Evolutionary conservation across 345 rosid species (phyloP).

Genomic region (Bruguiera sexangula): DNA sequence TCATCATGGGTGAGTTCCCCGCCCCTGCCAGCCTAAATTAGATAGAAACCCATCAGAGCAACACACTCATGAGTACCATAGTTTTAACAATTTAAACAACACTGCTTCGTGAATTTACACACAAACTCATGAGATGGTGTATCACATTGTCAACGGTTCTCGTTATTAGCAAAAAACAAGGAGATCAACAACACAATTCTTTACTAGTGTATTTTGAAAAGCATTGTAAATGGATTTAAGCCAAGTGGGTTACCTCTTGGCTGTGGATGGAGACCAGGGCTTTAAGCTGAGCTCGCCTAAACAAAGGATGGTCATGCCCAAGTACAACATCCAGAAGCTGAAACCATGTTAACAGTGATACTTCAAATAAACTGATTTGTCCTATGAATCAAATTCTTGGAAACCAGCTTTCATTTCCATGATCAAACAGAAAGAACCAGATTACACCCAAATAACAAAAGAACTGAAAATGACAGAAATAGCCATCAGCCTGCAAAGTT

Average conservation of each 20-base stretch:
- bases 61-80: neutral
- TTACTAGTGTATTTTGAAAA: too few species aligned
- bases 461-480: neutral
- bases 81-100: too few species aligned
- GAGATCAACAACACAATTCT: neutral
- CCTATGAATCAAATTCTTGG: too few species aligned
- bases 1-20: constrained; percentile 34
- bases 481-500: neutral
- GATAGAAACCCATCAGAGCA: neutral
- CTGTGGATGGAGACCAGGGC: constrained; percentile 31
- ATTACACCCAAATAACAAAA: neutral
- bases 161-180: neutral
- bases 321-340: constrained; percentile 27
- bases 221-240: too few species aligned
- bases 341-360: constrained; percentile 6
- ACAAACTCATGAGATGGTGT: too few species aligned
- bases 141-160: neutral
- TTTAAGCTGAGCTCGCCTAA: constrained; percentile 32
- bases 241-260: constrained; percentile 20
- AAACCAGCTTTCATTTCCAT: too few species aligned
- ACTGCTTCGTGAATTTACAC: too few species aligned
- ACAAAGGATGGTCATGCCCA: constrained; percentile 25
- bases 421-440: neutral
- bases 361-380: neutral
- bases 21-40: constrained; percentile 31